Percentiles rank a stretch among this genome's conserved stretches.
phyloP scores from a whole-genome alignment of 306 rosid genomes.

The Pterocarpus santalinus region DNA sequence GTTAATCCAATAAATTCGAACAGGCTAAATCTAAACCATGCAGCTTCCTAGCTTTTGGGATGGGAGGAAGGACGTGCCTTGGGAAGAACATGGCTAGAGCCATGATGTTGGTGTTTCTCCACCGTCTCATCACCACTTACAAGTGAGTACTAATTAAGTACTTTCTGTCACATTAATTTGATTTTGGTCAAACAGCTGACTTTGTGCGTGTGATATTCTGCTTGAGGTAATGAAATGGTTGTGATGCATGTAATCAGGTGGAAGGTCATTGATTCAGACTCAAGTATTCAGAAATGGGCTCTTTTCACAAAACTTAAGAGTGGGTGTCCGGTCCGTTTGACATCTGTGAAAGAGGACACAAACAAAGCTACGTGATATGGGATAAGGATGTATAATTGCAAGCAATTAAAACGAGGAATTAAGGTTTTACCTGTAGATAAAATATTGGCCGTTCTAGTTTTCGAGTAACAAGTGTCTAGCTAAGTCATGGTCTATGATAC shows the following conservation, averaged over 20 bases:
- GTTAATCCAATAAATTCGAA: not conserved
- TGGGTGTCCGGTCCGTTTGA: constrained; percentile 74
- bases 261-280: constrained; percentile 72
- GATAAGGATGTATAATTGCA: not conserved
- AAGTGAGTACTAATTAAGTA: constrained; percentile 48
- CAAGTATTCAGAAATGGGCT: constrained; percentile 80
- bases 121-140: constrained; percentile 76
- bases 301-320: constrained; percentile 74
- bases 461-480: not conserved
- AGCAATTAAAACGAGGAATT: not conserved
- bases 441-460: not conserved
- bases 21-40: constrained; percentile 71
- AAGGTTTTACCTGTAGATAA: not conserved
- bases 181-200: constrained; percentile 23
- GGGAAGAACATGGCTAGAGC: constrained; percentile 90
- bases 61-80: constrained; percentile 90
- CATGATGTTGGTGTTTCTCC: constrained; percentile 90
- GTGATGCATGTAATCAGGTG: constrained; percentile 56
- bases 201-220: not conserved
- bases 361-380: constrained; percentile 27
- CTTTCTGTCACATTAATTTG: not conserved
- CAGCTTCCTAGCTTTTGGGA: constrained; percentile 89
- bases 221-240: not conserved
- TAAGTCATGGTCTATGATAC: constrained; percentile 5
- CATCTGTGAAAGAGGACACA: constrained; percentile 27